Evolutionary conservation across 2,329 filamentous ascomycete genomes (phyloP), one percentile per base, ranked within the genome.

Genomic region (Colletotrichum filicis): DNA sequence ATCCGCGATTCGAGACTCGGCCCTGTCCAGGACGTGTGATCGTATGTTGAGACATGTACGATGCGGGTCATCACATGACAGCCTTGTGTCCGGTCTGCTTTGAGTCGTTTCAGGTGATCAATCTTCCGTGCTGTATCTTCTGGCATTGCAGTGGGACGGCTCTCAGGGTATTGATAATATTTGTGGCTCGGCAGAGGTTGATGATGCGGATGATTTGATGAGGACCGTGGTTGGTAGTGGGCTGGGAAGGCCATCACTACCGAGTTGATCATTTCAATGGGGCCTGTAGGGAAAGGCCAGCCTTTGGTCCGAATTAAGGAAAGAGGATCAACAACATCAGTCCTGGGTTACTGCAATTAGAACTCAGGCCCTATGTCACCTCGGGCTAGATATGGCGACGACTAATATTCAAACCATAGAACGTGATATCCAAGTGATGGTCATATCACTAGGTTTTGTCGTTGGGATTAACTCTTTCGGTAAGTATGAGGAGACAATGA

Each of bases 401-500:
- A 16, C 5, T 11, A 1, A 26, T 12, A 4, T 32, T 14, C 19
- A 19, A 12, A 1, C 19, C 28, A 42, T 4, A 32, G 9, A 11
- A 32, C 9, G 30, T 32, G 8, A 12, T 12, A 35, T 35, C 11
- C 32, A 12, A 32, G 9, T 32, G 8, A 32, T 11, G 9, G 9
- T 3, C 9, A 32, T 11, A 9, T 32, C 9, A 9, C 8, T 32
- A 12, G 32, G 0, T 2, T 35, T 12, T 1, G 32, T 35, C 2
- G 11, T 12, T 12, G 0, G 9, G 1, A 35, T 35, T 12, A 0
- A 0, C 11, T 35, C 1, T 11, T 12, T 4, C 3, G 5, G 32
- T 12, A 1, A 11, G 3, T 12, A 12, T 12, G 9, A 35, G 11
- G 32, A 35, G 9, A 12, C 32, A 35, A 35, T 35, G 11, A 12